Base-by-base conservation (phyloP, 495 filamentous ascomycete genomes). In the Penicillium cataractarum region DNA sequence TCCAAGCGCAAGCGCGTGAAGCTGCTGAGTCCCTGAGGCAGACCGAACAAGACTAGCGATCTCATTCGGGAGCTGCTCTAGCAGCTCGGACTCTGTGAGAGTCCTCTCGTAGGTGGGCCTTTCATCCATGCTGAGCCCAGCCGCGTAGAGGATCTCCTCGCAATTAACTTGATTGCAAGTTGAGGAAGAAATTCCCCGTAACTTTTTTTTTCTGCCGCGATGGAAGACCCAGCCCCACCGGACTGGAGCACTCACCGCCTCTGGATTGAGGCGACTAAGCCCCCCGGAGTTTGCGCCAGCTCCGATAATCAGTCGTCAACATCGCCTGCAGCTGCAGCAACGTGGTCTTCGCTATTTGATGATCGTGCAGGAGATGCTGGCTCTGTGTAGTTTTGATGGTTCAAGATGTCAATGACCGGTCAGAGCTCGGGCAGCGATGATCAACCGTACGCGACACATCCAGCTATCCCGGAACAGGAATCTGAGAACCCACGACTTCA, bases 1-100 rank as follows among this genome's bases (percentile, higher is more conserved):
- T 58, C 86, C 83, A 60, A 76, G 74, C 57, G 90, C 83, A 70
- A 96, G 78, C 58, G 84, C 82, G 72, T 90, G 85, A 55, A 95
- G 84, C 75, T 92, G 89, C 66, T 84, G 80, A 57, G 81, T 78
- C 66, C 87, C 83, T 56, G 79, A 82, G 62, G 87, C 82, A 65
- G 85, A 78, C 65, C 80, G 83, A 76, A 94, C 83, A 62, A 89
- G 81, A 55, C 83, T 76, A 57, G 87, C 68, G 64, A 91, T 77
- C 73, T 90, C 90, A 60, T 78, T 80, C 46, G 89, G 89, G 61
- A 93, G 73, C 65, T 84, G 73, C 40, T 75, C 71, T 29, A 89
- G 74, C 33, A 81, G 70, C 63, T 77, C 72, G 63, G 76, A 76
- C 74, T 80, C 78, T 57, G 68, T 70, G 13, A 80, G 77, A 76